Conservation (phyloP, 768 basidiomycete species). For the Leccinum pellstonianum region DNA sequence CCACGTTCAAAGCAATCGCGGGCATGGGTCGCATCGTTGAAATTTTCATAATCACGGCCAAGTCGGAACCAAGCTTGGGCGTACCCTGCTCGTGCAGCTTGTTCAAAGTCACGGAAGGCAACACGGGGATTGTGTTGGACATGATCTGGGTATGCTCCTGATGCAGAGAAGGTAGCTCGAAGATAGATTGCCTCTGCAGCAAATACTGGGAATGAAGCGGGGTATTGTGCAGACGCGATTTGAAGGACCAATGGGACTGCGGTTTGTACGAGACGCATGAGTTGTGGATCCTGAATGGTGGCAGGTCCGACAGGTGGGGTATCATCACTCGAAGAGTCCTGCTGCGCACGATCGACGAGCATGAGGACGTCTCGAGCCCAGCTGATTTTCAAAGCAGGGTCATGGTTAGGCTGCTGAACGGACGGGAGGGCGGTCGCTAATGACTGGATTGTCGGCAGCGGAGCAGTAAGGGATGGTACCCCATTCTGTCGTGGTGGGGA, state of each 20-base stretch:
- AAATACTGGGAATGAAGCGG: conserved; percentile 39
- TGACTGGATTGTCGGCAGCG: conserved; percentile 62
- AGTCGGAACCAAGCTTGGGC: conserved; percentile 87
- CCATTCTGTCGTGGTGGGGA: conserved; percentile 26
- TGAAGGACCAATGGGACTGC: conserved; percentile 67
- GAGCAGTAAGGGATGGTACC: conserved; percentile 57
- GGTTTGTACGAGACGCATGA: conserved; percentile 57
- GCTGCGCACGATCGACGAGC: conserved; percentile 60
- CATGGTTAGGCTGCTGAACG: conserved; percentile 53
- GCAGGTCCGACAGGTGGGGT: conserved; percentile 49
- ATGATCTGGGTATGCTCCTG: conserved; percentile 68
- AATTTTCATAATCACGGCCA: conserved; percentile 89
- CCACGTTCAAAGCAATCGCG: conserved; percentile 88
- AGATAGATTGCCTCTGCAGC: conserved; percentile 75
- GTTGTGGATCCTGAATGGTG: conserved; percentile 55
- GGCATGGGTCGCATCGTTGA: conserved; percentile 70
- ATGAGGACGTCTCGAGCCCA: conserved; percentile 86
- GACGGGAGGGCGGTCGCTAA: conserved; percentile 51
- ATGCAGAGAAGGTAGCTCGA: conserved; percentile 69
- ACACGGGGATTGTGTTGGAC: conserved; percentile 64
- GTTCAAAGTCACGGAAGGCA: conserved; percentile 90
- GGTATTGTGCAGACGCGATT: conserved; percentile 41
- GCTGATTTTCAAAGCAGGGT: conserved; percentile 59
- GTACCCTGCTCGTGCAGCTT: conserved; percentile 75
- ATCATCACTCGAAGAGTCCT: conserved; percentile 39